Conservation (phyloP, 768 basidiomycete species). For the Infundibulicybe gibba region DNA sequence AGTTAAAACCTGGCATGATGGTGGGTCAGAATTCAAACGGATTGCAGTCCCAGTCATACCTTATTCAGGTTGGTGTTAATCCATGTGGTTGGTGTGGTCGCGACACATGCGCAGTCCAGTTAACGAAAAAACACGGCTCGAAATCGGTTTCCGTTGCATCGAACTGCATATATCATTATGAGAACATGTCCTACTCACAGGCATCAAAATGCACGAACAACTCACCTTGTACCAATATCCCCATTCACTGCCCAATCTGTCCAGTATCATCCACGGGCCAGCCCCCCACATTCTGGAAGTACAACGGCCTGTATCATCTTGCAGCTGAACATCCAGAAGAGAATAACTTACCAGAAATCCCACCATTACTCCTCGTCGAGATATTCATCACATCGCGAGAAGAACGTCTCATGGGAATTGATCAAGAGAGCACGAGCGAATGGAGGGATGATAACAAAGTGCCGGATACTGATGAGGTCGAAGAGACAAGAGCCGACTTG, state of each 20-base stretch:
- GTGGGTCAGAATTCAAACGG: background rate
- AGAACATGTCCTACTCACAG: conserved; percentile 6
- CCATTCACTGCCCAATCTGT: conserved; percentile 13
- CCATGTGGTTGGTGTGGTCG: conserved; percentile 2
- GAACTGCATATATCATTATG: conserved; percentile 3
- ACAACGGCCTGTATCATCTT: background rate
- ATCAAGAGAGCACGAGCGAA: no score
- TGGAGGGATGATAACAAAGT: no score
- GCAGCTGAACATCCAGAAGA: no score
- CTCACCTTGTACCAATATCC: conserved; percentile 15
- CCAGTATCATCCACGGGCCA: conserved; percentile 1
- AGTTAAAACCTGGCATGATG: background rate
- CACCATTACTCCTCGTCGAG: no score
- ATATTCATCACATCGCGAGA: no score
- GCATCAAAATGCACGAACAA: background rate
- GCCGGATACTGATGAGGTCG: no score
- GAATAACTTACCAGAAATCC: no score
- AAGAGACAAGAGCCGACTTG: no score
- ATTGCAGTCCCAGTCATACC: background rate
- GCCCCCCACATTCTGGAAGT: conserved; percentile 12
- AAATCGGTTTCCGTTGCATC: background rate
- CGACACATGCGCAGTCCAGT: conserved; percentile 6
- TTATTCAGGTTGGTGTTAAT: background rate
- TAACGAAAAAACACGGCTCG: conserved; percentile 3
- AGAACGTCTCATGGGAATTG: no score